Evolutionary conservation across 2,329 filamentous ascomycete species (phyloP), one percentile per base, ranked within the genome.

Genomic region (Leptosphaerulina australis): DNA sequence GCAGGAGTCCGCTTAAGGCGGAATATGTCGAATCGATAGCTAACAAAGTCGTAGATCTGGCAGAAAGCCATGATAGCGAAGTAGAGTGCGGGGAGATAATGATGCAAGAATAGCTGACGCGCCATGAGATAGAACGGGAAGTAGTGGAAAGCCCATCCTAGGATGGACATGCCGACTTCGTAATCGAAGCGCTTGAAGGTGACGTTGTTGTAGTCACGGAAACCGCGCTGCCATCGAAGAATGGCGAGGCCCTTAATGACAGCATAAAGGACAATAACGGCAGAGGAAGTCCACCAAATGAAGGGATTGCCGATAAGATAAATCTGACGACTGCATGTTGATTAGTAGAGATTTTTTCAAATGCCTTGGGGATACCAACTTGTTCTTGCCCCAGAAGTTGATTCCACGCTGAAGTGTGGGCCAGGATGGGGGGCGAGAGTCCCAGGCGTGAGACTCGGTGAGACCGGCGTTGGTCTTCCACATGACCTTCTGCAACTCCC

Each of bases 41-140:
- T 88, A 46, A 85, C 72, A 68, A 91, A 97, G 75, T 99, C 94
- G 74, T 91, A 93, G 39, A 89, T 83, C 74, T 97, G 93, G 74
- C 88, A 94, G 48, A 97, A 82, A 7, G 89, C 86, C 60, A 97
- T 87, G 66, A 99, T 86, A 56, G 89, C 91, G 71, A 99, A 99
- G 78, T 96, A 96, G 11, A 99, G 83, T 2, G 94, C 94, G 0
- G 94, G 94, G 76, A 99, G 94, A 75, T 99, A 99, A 77, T 99
- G 94, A 75, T 99, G 94, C 55, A 99, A 81, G 82, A 99, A 99
- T 26, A 99, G 86, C 76, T 99, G 94, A 64, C 94, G 91, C 71
- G 94, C 86, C 94, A 99, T 97, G 50, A 99, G 83, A 79, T 86
- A 99, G 79, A 99, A 99, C 9, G 94, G 94, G 81, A 99, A 97